Conservation (phyloP, 2,329 filamentous ascomycete genomes). For the Epichloe uncinata region DNA sequence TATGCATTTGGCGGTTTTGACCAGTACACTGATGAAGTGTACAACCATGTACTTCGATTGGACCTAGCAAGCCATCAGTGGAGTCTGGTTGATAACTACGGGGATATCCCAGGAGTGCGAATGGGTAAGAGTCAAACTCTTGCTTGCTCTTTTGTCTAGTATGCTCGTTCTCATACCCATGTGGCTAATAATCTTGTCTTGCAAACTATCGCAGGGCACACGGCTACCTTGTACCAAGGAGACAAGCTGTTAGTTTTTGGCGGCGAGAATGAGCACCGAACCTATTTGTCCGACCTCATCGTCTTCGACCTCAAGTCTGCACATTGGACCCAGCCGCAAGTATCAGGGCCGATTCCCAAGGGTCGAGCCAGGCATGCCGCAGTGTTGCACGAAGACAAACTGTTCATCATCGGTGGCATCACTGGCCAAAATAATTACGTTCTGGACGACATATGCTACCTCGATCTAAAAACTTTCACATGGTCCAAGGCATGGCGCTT, state of each 20-base stretch:
- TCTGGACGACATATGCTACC: constrained; percentile 88
- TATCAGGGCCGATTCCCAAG: constrained; percentile 72
- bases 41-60: constrained; percentile 88
- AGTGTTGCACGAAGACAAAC: constrained; percentile 87
- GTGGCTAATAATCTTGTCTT: constrained; percentile 6
- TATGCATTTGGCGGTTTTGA: constrained; percentile 98
- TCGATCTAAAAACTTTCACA: constrained; percentile 93
- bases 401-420: constrained; percentile 93
- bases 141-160: background rate
- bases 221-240: constrained; percentile 83
- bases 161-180: background rate
- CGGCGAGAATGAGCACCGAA: constrained; percentile 93
- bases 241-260: constrained; percentile 96
- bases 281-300: constrained; percentile 89
- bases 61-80: constrained; percentile 83
- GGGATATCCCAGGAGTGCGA: constrained; percentile 89
- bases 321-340: constrained; percentile 86
- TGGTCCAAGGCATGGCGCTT: constrained; percentile 97
- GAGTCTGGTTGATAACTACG: constrained; percentile 96
- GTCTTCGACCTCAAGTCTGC: constrained; percentile 91
- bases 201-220: constrained; percentile 54
- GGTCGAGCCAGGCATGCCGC: constrained; percentile 88
- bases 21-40: constrained; percentile 97
- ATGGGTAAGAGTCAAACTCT: constrained; percentile 51
- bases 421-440: constrained; percentile 87